Evolutionary conservation across 371 early-diverging fungal species (phyloP), one percentile per base, ranked within the genome.

Genomic region (Chytridium lagenaria): DNA sequence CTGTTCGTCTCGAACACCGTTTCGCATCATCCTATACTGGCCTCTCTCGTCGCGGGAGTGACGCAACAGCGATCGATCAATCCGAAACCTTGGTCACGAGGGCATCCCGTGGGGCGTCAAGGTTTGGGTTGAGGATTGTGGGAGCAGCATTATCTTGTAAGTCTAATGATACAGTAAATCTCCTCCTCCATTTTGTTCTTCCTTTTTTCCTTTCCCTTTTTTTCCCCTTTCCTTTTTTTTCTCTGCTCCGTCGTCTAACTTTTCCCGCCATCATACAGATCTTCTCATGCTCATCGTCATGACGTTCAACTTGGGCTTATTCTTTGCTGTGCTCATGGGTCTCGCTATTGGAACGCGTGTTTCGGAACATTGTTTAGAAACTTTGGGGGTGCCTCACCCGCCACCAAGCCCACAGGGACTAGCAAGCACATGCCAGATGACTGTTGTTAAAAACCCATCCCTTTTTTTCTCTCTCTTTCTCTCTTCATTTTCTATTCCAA

Each of bases 251-350:
- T n/a, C n/a, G n/a, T n/a, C n/a, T n/a, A n/a, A n/a, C n/a, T n/a
- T n/a, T n/a, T n/a, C n/a, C n/a, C n/a, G 63, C 7, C 23, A 7
- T 34, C 34, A 2, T 16, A 19, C 7, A 61, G 63, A 61, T 34
- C 10, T 88, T 39, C 84, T 92, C 59, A 94, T 94, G 94, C 78
- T 94, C 76, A 81, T 91, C n/a, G 86, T 89, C 59, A 94, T 94
- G 94, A 91, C 92, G 26, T 92, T 88, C 67, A 93, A 94, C 72
- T 89, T 91, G 1, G 91, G 89, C 19, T 86, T 87, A 68, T 88
- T 92, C 68, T 77, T 90, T 59, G 84, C 86, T 23, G 86, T 91
- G 49, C 76, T 91, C 15, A 73, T 75, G 1, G 94, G 94, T 10
- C 77, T 92, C 31, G 91, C 88, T 61, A 80, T 90, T 15, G 94